Base-by-base conservation (phyloP, 2,329 filamentous ascomycete species). In the Fusarium caatingaense region DNA sequence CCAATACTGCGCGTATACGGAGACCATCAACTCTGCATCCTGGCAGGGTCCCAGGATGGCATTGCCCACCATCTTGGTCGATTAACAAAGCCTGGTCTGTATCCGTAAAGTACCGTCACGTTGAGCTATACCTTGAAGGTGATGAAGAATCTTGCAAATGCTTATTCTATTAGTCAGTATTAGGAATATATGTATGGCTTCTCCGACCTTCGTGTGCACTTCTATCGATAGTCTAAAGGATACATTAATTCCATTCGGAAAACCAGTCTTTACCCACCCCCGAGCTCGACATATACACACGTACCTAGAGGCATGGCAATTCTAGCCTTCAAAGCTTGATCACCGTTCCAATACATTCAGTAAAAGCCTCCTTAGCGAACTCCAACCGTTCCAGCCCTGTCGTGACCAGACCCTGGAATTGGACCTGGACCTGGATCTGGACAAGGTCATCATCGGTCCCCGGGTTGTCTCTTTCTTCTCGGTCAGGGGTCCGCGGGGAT, bases 381-480 rank as follows among this genome's bases (percentile, higher is more conserved):
- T 37, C 13, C 44, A 32, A 63, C 42, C 50, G 41, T 16, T 32
- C 60, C 45, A 41, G n/a, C 34, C 40, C 37, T 51, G n/a, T 34
- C 53, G 21, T 50, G 46, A 20, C 34, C 18, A 37, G 34, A 37
- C 34, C 34, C 34, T 37, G 34, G 34, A 12, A 37, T 37, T 50
- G 32, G 30, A 45, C 28, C 49, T 54, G 37, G 63, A 25, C 50
- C 44, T 57, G 28, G 28, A 28, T 34, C 8, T 30, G 32, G 18
- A 37, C 34, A 37, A 37, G 34, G 34, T 40, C 32, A 44, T 54
- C 47, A 37, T 40, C 48, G 30, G 44, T 61, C 48, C 62, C 55
- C 7, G 91, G 77, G 10, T 87, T 86, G 16, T 90, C 79, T 23
- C 87, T 83, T 76, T 82, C 50, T 37, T 57, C 66, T 63, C 64